These are phyloP conservation scores for Bryopsis sp. DNA, from an alignment of 139 green algal species.

Conservation along the genomic window DNA sequence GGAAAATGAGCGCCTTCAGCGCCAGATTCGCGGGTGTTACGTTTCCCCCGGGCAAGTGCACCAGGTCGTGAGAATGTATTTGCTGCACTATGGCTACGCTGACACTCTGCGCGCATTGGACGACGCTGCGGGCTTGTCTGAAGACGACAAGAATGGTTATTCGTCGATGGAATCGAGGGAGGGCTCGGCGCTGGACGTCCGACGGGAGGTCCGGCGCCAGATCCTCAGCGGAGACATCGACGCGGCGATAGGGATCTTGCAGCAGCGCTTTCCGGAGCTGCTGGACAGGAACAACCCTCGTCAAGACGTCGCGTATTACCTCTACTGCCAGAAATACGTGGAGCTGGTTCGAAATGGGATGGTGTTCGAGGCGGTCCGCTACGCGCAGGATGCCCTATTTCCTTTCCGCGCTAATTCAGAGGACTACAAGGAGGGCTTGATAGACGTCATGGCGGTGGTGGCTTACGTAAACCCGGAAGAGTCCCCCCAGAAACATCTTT, in stretches of 20 bases:
- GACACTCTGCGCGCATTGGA: constrained; percentile 63
- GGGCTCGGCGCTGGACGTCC: constrained; percentile 16
- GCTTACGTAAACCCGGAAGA: constrained; percentile 59
- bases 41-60: constrained; percentile 35
- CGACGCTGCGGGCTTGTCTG: constrained; percentile 25
- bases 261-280: constrained; percentile 24
- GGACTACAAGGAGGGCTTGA: constrained; percentile 20
- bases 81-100: constrained; percentile 71
- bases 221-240: constrained; percentile 40
- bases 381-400: constrained; percentile 37
- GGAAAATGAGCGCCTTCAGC: constrained; percentile 27
- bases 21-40: constrained; percentile 18
- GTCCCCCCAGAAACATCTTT: constrained; percentile 47
- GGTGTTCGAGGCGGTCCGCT: constrained; percentile 39
- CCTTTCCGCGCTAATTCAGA: constrained; percentile 20
- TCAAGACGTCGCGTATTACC: constrained; percentile 43
- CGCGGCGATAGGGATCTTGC: constrained; percentile 25
- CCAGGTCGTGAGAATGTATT: constrained; percentile 69
- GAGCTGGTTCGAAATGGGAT: constrained; percentile 53
- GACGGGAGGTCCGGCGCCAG: constrained; percentile 23
- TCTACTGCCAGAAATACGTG: constrained; percentile 67
- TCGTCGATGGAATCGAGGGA: constrained; percentile 6
- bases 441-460: constrained; percentile 61
- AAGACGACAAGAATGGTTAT: not conserved
- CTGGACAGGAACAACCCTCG: not conserved